Evolutionary conservation across 345 rosid genomes (phyloP).

Genomic region (Lenwebbia sp.): DNA sequence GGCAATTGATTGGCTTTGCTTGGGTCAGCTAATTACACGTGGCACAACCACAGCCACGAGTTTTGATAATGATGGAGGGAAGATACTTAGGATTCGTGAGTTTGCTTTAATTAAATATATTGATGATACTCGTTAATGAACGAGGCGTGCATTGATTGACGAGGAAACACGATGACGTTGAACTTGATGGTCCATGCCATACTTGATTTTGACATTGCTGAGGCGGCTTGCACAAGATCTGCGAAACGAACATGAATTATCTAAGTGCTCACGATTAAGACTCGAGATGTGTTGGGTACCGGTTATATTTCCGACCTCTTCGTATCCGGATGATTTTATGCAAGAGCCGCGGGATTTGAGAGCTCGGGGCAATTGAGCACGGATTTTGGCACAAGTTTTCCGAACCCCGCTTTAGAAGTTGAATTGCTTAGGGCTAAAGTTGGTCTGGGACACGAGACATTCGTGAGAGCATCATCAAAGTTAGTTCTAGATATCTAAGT

Average conservation of each 20-base stretch:
- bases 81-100: background rate
- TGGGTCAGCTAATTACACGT: background rate
- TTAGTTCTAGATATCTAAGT: background rate
- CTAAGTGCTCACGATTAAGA: background rate
- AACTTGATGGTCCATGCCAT: background rate
- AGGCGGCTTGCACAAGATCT: background rate
- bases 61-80: background rate
- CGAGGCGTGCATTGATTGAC: background rate
- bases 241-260: background rate
- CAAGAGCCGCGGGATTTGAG: rapidly evolving
- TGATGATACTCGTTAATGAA: background rate
- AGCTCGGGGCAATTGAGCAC: background rate
- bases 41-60: background rate
- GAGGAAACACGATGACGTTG: background rate
- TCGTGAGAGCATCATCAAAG: background rate
- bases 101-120: background rate
- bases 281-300: background rate
- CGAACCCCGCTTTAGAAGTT: background rate
- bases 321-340: background rate
- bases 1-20: background rate
- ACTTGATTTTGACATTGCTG: background rate
- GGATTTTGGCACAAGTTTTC: background rate
- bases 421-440: background rate
- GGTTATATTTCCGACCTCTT: background rate
- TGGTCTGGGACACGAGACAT: rapidly evolving